A percentile compares a stretch with the other conserved stretches of the same genome.
These are phyloP conservation scores for Pseudogymnoascus sp. DNA, from an alignment of 2,329 filamentous ascomycete species.

Conservation along the genomic window DNA sequence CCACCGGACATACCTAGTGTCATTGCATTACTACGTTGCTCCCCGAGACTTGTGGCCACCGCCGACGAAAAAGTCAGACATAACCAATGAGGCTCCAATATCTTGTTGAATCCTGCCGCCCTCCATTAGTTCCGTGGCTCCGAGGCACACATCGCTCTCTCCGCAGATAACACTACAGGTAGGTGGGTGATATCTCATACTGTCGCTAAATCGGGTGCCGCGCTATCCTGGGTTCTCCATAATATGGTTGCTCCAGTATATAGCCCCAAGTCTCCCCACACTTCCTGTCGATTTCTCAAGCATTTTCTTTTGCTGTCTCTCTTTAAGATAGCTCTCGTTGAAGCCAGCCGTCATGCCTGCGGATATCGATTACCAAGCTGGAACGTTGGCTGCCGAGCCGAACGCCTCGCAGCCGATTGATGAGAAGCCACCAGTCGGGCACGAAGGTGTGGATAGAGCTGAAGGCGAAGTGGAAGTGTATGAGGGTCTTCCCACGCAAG, in stretches of 20 bases:
- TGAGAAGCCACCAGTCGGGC: background rate
- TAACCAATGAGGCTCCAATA: background rate
- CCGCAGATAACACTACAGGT: background rate
- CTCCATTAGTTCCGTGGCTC: background rate
- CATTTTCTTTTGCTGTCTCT: slow-evolving; percentile 1
- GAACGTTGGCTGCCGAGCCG: background rate
- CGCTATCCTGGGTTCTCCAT: background rate
- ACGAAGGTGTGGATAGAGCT: background rate
- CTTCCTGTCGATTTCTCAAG: background rate
- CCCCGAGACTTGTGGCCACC: slow-evolving; percentile 3
- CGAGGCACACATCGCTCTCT: background rate
- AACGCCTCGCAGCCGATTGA: background rate
- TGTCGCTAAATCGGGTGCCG: background rate
- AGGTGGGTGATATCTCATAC: background rate
- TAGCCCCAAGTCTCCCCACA: slow-evolving; percentile 6
- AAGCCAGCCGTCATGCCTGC: slow-evolving; percentile 3
- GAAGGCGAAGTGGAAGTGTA: slow-evolving; percentile 4
- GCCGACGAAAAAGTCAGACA: background rate
- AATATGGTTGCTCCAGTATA: slow-evolving; percentile 8
- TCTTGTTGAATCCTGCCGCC: background rate
- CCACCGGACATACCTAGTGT: background rate
- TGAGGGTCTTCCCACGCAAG: slow-evolving; percentile 8
- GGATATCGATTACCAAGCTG: background rate
- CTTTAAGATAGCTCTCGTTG: slow-evolving; percentile 1
- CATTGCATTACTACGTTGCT: background rate